Conservation (phyloP, 331 rosid genomes). For the Rosa hybrid region DNA sequence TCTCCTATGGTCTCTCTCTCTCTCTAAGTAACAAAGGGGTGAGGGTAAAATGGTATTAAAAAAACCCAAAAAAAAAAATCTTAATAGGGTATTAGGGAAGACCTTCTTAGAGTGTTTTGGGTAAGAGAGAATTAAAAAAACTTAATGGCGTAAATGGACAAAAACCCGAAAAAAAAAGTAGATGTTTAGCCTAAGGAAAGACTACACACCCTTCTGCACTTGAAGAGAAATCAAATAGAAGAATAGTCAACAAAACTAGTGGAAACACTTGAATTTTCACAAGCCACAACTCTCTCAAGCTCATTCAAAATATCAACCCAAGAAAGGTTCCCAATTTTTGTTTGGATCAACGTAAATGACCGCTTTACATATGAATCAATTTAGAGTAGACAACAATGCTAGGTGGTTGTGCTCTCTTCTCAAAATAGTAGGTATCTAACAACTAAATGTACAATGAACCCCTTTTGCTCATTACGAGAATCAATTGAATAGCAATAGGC, state of each 20-base stretch:
- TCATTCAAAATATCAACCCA: background rate
- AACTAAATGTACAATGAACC: background rate
- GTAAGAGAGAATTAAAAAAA: too few species aligned
- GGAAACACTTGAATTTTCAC: background rate
- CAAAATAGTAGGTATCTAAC: background rate
- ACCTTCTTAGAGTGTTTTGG: too few species aligned
- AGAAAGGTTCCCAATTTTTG: background rate
- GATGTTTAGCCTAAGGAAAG: too few species aligned
- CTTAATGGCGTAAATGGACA: too few species aligned
- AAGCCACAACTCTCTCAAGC: background rate
- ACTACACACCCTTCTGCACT: background rate
- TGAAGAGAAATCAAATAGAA: background rate
- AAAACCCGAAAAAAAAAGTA: too few species aligned
- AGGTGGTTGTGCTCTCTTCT: background rate
- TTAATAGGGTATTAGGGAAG: too few species aligned
- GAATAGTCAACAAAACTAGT: background rate
- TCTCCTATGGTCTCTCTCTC: too few species aligned
- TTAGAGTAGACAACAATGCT: background rate
- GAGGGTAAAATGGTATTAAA: too few species aligned
- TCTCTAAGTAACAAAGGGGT: too few species aligned
- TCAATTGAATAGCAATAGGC: background rate
- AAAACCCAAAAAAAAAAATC: too few species aligned
- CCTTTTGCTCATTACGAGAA: background rate
- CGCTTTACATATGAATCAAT: background rate
- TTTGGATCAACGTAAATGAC: background rate